Evolutionary conservation across 2,329 filamentous ascomycete species (phyloP), one percentile per base, ranked within the genome.

Genomic region (Calonectria ilicicola): DNA sequence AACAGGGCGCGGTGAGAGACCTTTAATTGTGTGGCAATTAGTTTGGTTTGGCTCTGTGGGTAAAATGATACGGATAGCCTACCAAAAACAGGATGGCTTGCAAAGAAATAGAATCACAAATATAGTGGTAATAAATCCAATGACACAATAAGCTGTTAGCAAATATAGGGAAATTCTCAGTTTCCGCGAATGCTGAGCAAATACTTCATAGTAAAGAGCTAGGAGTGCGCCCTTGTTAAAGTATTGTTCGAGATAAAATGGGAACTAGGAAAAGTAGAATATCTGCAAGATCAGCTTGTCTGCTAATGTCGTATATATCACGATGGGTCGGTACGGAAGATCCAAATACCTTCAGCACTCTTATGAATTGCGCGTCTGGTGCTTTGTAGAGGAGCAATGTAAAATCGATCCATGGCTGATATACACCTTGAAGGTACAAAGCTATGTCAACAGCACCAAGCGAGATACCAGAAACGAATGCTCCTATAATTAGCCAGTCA

Each of bases 181-280:
- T 2, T n/a, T 67, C 2, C 51, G 49, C 32, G 65, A 67, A 12
- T 60, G 35, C 9, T 35, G 38, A 1, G 26, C 65, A 38, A 67
- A 67, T 10, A 67, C 42, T 47, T 67, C 65, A 14, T 47, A 60
- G n/a, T 67, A 58, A 2, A 67, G 49, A 44, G 65, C 65, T 1
- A 67, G 26, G 23, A 67, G 40, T 26, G 65, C 65, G 3, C 26
- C 65, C 35, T 67, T 58, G 9, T 67, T 58, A 17, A 47, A 46
- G 27, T 67, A 67, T 38, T 58, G 38, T 26, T 67, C 49, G 4
- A 58, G 9, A 12, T 60, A 67, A 27, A 38, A 67, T 23, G 65
- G 65, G 21, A 67, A 32, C 6, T 67, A 58, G 6, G 58, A 14
- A 17, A 23, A 19, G 19, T 60, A 60, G 26, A 58, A 47, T 6